These are phyloP conservation scores for Neonectria neomacrospora DNA, from an alignment of 2,329 filamentous ascomycete species.

Conservation along the genomic window DNA sequence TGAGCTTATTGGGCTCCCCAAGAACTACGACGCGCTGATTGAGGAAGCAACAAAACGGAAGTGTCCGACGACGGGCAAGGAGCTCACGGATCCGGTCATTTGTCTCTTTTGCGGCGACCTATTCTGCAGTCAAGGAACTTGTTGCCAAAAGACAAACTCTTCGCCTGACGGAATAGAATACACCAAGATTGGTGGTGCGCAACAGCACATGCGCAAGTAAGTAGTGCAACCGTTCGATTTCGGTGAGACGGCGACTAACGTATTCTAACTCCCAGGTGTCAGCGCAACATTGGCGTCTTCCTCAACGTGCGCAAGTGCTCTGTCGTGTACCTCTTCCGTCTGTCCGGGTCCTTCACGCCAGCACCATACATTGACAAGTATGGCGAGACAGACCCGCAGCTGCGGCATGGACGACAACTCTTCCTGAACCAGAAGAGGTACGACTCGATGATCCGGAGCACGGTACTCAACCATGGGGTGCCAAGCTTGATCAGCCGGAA, in stretches of 20 bases:
- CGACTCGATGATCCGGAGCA: conserved; percentile 84
- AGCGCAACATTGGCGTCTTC: conserved; percentile 90
- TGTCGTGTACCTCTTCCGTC: conserved; percentile 85
- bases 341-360: conserved; percentile 83
- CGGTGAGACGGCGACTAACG: background rate
- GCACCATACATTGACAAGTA: conserved; percentile 97
- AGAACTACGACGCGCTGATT: conserved; percentile 91
- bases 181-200: conserved; percentile 79
- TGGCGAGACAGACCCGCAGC: conserved; percentile 92
- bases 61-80: conserved; percentile 91
- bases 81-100: conserved; percentile 88
- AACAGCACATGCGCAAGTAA: conserved; percentile 89
- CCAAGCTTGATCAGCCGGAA: conserved; percentile 90
- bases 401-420: conserved; percentile 87
- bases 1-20: conserved; percentile 90
- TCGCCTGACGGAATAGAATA: conserved; percentile 54
- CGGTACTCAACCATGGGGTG: conserved; percentile 88
- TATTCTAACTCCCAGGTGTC: conserved; percentile 71
- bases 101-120: conserved; percentile 98
- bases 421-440: conserved; percentile 95
- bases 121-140: conserved; percentile 93
- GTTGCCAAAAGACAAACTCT: conserved; percentile 77
- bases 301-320: conserved; percentile 97
- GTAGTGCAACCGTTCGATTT: conserved; percentile 48
- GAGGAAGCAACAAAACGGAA: conserved; percentile 87